These are phyloP conservation scores for Geosmithia putterillii DNA, from an alignment of 2,329 filamentous ascomycete genomes.

Conservation along the genomic window DNA sequence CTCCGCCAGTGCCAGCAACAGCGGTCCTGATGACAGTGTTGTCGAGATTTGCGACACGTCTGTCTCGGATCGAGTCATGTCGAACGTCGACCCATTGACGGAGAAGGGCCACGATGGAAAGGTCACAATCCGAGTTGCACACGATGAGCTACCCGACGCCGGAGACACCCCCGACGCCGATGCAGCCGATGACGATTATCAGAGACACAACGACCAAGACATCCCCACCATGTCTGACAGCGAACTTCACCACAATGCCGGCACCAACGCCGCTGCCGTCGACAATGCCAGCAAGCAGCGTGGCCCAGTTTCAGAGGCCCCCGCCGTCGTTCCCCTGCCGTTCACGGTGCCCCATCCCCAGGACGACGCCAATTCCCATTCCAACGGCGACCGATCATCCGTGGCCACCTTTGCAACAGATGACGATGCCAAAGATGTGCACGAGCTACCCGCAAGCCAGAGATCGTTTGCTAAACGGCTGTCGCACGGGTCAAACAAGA, in stretches of 20 bases:
- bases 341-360: slow-evolving; percentile 41
- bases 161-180: slow-evolving; percentile 6
- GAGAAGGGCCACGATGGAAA: slow-evolving; percentile 27
- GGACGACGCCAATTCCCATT: slow-evolving; percentile 20
- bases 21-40: slow-evolving; percentile 10
- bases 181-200: slow-evolving; percentile 9
- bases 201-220: neutral
- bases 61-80: slow-evolving; percentile 13
- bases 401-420: slow-evolving; percentile 55
- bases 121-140: slow-evolving; percentile 40
- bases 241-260: neutral
- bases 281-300: slow-evolving; percentile 3
- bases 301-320: slow-evolving; percentile 13
- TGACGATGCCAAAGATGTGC: slow-evolving; percentile 28
- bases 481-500: slow-evolving; percentile 19
- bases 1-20: neutral
- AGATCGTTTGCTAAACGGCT: slow-evolving; percentile 31
- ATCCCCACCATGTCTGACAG: neutral
- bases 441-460: slow-evolving; percentile 13
- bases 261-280: neutral
- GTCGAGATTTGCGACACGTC: slow-evolving; percentile 44
- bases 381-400: slow-evolving; percentile 46
- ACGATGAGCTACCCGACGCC: slow-evolving; percentile 29
- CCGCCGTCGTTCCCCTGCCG: slow-evolving; percentile 50
- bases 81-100: slow-evolving; percentile 25